phyloP scores from a whole-genome alignment of 495 filamentous ascomycete genomes.

The Friedmanniomyces endolithicus region DNA sequence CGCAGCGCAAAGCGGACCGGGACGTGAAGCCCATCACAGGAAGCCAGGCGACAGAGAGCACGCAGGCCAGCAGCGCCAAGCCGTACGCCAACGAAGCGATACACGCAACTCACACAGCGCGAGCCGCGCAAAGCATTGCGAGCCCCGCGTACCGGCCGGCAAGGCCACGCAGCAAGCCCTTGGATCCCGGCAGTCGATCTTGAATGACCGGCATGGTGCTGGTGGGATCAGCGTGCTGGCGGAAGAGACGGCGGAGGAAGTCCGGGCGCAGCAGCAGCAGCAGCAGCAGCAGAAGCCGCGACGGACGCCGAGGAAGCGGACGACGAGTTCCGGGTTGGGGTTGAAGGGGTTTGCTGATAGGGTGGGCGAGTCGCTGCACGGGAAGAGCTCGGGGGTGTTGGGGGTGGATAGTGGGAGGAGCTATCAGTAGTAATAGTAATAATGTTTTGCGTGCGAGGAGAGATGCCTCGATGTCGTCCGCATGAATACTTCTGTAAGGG shows the following conservation, averaged over 20 bases:
- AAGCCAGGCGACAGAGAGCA: background rate
- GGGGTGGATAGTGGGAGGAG: conserved; percentile 14
- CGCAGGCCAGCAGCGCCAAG: background rate
- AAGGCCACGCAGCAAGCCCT: conserved; percentile 23
- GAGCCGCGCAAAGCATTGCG: background rate
- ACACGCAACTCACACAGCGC: background rate
- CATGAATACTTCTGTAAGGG: too few species aligned
- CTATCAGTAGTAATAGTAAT: background rate
- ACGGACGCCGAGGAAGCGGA: conserved; percentile 26
- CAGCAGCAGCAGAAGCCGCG: conserved; percentile 9
- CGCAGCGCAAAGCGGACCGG: conserved; percentile 25
- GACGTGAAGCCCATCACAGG: conserved; percentile 8
- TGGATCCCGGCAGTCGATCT: conserved; percentile 19
- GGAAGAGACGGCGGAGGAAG: conserved; percentile 27
- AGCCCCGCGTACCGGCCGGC: conserved; percentile 13
- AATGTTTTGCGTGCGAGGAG: background rate
- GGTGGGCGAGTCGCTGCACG: conserved; percentile 31
- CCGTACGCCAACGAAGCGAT: conserved; percentile 1
- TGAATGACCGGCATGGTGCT: conserved; percentile 17
- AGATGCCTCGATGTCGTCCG: too few species aligned
- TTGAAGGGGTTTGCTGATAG: conserved; percentile 29
- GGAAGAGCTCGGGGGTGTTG: conserved; percentile 20
- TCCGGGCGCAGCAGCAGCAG: conserved; percentile 5
- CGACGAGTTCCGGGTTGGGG: conserved; percentile 11
- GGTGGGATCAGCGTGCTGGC: conserved; percentile 19